Conservation (phyloP, 2,329 filamentous ascomycete genomes). For the Clarireedia hainanense region DNA sequence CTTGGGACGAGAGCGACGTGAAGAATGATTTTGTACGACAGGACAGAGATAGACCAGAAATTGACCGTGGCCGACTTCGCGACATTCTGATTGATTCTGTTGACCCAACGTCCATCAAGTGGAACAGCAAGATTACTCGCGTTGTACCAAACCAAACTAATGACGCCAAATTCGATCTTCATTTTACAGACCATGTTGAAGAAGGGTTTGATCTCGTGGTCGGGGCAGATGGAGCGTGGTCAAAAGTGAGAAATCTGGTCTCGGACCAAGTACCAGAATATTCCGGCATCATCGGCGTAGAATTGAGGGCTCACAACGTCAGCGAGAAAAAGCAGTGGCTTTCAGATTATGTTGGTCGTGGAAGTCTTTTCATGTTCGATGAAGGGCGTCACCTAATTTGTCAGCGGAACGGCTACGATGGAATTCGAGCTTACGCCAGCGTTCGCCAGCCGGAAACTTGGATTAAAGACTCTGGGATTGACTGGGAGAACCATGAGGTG, state of each 20-base stretch:
- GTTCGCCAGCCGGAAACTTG: conserved; percentile 20
- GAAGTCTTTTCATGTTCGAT: conserved; percentile 29
- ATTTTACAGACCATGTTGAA: conserved; percentile 10
- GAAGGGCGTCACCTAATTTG: conserved; percentile 28
- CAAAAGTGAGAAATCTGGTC: conserved; percentile 29
- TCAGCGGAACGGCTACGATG: conserved; percentile 36
- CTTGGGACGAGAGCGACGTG: conserved; percentile 15
- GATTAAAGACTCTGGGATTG: conserved; percentile 19
- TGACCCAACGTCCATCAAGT: conserved; percentile 31
- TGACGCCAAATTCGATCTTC: conserved; percentile 12
- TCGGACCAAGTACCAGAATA: conserved; percentile 31
- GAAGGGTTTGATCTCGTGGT: conserved; percentile 32
- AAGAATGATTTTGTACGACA: conserved; percentile 2
- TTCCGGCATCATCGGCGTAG: conserved; percentile 28
- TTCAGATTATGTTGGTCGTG: conserved; percentile 31
- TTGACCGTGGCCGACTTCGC: conserved; percentile 31
- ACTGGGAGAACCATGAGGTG: conserved; percentile 13
- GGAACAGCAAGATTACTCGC: conserved; percentile 31
- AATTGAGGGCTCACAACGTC: conserved; percentile 27
- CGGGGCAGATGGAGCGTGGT: conserved; percentile 36
- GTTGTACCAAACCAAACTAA: conserved; percentile 6
- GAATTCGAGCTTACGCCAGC: conserved; percentile 27
- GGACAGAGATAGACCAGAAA: conserved; percentile 30
- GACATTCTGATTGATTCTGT: conserved; percentile 30
- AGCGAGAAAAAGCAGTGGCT: conserved; percentile 31